Evolutionary conservation across 148 eudicot species (phyloP).

Genomic region (Rheum nobile): DNA sequence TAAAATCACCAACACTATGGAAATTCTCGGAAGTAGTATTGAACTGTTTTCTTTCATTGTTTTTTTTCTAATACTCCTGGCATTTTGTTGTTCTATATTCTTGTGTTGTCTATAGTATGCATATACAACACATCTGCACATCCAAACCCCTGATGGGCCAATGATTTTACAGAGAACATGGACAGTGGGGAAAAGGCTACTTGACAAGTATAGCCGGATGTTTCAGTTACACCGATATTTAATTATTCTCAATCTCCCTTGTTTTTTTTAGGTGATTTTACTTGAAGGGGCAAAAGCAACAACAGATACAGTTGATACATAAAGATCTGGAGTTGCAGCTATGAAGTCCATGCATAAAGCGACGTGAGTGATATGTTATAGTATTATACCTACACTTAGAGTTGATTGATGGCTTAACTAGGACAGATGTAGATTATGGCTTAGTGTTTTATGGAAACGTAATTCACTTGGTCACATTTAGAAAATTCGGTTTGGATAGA

Average conservation of each 20-base stretch:
- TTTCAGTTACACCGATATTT: no score
- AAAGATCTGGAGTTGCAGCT: conserved; percentile 87
- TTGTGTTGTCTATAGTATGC: no score
- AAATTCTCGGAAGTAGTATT: neutral
- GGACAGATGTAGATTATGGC: neutral
- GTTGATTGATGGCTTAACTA: neutral
- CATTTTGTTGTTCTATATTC: neutral
- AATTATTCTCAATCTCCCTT: neutral
- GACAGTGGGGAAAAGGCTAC: no score
- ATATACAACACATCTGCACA: no score
- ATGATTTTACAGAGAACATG: no score
- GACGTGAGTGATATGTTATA: conserved; percentile 41
- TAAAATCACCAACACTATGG: no score
- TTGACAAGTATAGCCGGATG: no score
- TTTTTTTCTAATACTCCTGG: neutral
- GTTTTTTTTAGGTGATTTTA: conserved; percentile 63
- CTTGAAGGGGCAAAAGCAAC: conserved; percentile 94
- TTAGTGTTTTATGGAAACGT: neutral
- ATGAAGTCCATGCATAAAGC: conserved; percentile 96
- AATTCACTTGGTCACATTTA: no score
- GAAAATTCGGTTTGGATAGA: neutral
- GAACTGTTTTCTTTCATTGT: neutral
- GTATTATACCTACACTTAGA: neutral
- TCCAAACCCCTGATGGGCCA: no score
- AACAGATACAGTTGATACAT: conserved; percentile 83